Base-by-base conservation (phyloP, 192 early-diverging fungal species). In the Pilobolus umbonatus region DNA sequence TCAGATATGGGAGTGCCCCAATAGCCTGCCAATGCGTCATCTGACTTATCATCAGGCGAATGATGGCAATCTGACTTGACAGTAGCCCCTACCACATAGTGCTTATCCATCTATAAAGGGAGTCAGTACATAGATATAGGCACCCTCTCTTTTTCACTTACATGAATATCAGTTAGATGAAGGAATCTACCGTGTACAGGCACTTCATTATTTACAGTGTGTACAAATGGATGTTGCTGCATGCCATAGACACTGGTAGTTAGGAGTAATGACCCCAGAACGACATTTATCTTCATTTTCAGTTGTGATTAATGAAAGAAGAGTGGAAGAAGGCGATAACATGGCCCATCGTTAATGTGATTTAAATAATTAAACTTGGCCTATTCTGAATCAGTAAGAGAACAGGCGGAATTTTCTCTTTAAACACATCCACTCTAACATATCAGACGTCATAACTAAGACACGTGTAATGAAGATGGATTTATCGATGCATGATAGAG, bases 161-260 rank as follows among this genome's bases (percentile, higher is more conserved):
- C 67, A 64, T 90, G 88, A 36, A 90, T 72, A 48, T 90, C 86
- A 5, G 84, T 90, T 17, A 90, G 79, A 61, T 90, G 88, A n/a
- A 90, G 51, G 55, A 82, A 90, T 19, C 67, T 74, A 9, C 88
- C 86, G 14, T 75, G 42, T 35, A 54, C 12, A 15, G 19, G 12
- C 10, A 12, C 21, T 38, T 35, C 21, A 25, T 10, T 35, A 24
- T 38, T 11, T 22, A 38, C 21, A 54, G n/a, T 14, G 22, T 25
- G 32, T 21, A 54, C 35, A 22, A 54, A 54, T 24, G 52, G 34
- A 15, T 54, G 31, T 10, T 54, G 52, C 19, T 54, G 52, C 5
- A 38, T n/a, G n/a, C n/a, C n/a, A n/a, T n/a, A n/a, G n/a, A n/a
- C n/a, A n/a, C n/a, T n/a, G n/a, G n/a, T n/a, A n/a, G n/a, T n/a